Conservation (phyloP, 345 rosid species). For the Diplotaxis tenuifolia region DNA sequence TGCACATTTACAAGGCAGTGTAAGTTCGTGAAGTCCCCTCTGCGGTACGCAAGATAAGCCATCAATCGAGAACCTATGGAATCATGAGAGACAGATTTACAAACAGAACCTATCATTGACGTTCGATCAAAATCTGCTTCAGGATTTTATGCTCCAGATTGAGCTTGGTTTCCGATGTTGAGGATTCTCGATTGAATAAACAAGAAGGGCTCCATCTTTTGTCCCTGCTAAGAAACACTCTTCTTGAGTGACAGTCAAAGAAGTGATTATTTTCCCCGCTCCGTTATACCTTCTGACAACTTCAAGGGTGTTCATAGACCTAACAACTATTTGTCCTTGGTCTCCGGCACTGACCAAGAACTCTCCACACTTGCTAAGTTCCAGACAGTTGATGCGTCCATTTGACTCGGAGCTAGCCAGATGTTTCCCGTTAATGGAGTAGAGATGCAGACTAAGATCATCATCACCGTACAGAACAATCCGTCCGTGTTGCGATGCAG, state of each 20-base stretch:
- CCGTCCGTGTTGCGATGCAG: slow-evolving; percentile 80
- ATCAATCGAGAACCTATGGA: slow-evolving; percentile 21
- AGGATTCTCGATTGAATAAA: slow-evolving; percentile 83
- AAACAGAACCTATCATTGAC: not conserved
- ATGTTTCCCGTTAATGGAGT: slow-evolving; percentile 90
- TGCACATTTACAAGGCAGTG: slow-evolving; percentile 32
- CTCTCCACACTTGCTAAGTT: slow-evolving; percentile 82
- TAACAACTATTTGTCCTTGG: slow-evolving; percentile 89
- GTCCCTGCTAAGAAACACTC: slow-evolving; percentile 96
- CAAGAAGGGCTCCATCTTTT: slow-evolving; percentile 89
- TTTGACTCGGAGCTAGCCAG: slow-evolving; percentile 87
- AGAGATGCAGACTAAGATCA: slow-evolving; percentile 88
- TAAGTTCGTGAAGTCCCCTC: slow-evolving; percentile 13
- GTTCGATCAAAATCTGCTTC: slow-evolving; percentile 36
- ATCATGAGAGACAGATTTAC: slow-evolving; percentile 17
- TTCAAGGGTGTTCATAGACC: slow-evolving; percentile 90
- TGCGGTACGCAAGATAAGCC: slow-evolving; percentile 18
- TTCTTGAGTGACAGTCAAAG: slow-evolving; percentile 77
- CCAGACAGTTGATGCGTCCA: slow-evolving; percentile 87
- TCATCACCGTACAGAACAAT: slow-evolving; percentile 78
- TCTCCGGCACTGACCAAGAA: slow-evolving; percentile 92
- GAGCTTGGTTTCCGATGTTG: slow-evolving; percentile 55
- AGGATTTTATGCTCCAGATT: slow-evolving; percentile 53
- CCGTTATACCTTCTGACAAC: slow-evolving; percentile 70
- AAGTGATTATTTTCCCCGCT: slow-evolving; percentile 76